phyloP scores from a whole-genome alignment of 345 rosid genomes.

The Bruguiera sexangula region DNA sequence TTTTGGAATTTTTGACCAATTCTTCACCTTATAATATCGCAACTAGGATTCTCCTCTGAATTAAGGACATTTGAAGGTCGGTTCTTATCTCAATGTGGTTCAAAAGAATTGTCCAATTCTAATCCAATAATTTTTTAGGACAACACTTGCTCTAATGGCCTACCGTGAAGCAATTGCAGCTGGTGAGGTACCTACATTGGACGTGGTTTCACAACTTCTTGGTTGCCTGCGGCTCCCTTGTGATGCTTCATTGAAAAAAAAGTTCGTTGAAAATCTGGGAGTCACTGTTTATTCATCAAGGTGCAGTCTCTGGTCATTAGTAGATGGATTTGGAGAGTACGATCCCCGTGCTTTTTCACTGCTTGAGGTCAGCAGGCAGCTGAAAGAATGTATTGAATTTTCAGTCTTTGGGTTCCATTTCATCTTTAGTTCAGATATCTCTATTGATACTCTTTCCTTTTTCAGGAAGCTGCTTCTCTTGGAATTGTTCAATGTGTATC shows the following conservation, averaged over 20 bases:
- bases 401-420: conserved; percentile 4
- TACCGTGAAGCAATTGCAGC: conserved; percentile 67
- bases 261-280: conserved; percentile 63
- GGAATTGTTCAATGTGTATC: conserved; percentile 64
- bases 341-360: conserved; percentile 91
- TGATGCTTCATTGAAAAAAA: conserved; percentile 56
- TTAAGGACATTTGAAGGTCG: background rate
- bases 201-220: conserved; percentile 74
- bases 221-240: conserved; percentile 82
- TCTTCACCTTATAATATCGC: background rate
- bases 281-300: conserved; percentile 47
- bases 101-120: conserved; percentile 5
- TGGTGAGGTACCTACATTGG: conserved; percentile 65
- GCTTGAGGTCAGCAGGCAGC: conserved; percentile 58
- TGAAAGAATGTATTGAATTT: conserved; percentile 12
- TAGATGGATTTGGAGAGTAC: conserved; percentile 94
- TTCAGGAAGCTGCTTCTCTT: conserved; percentile 30
- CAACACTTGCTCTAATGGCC: conserved; percentile 61
- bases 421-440: conserved; percentile 5
- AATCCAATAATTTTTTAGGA: conserved; percentile 42
- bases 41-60: background rate
- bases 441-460: conserved; percentile 3
- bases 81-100: background rate
- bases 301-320: conserved; percentile 49
- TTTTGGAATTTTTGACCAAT: too few relatives aligned